Base-by-base conservation (phyloP, 805 yeast species). In the Candida sithepensis region DNA sequence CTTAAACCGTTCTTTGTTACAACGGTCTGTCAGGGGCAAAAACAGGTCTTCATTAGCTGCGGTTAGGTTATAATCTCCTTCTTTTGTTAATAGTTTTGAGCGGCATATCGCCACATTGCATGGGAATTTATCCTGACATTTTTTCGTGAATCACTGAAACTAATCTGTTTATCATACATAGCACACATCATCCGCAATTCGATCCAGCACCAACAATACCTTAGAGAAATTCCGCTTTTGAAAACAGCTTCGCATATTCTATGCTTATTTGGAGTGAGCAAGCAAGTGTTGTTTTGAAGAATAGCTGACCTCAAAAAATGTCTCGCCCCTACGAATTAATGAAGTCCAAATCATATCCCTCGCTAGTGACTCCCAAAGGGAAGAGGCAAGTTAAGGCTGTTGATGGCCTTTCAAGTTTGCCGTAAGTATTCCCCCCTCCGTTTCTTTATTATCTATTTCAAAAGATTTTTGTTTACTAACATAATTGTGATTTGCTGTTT, bases 351-450 rank as follows among this genome's bases (percentile, higher is more conserved):
- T 46, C 24, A 55, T 51, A 39, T 49, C 52, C 18, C 47, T 55
- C 32, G 43, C 23, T 55, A 18, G 44, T 43, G 26, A 46, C 41
- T 13, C 58, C 55, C n/a, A 41, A 55, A 28, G 41, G 49, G 16
- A 48, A 44, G 32, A 47, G 39, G 21, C 54, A 52, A 46, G 7
- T 47, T 38, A 44, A 46, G 12, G 56, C 58, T 9, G 42, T 51
- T 3, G 58, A 55, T 39, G 51, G 24, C 24, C 42, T 54, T 32
- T 45, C 47, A 24, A 30, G 33, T 5, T 8, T 19, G 4, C 7
- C 37, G 43, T 41, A 42, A 9, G 44, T 42, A 41, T 41, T 3
- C 14, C 12, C 23, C 28, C 16, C 19, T 39, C 34, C 12, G 12
- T n/a, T 39, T 39, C 30, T 12, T 26, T 26, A 8, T 8, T 12